Evolutionary conservation across 257 asterid species (phyloP), one percentile per base, ranked within the genome.

Genomic region (Verbena officinalis): DNA sequence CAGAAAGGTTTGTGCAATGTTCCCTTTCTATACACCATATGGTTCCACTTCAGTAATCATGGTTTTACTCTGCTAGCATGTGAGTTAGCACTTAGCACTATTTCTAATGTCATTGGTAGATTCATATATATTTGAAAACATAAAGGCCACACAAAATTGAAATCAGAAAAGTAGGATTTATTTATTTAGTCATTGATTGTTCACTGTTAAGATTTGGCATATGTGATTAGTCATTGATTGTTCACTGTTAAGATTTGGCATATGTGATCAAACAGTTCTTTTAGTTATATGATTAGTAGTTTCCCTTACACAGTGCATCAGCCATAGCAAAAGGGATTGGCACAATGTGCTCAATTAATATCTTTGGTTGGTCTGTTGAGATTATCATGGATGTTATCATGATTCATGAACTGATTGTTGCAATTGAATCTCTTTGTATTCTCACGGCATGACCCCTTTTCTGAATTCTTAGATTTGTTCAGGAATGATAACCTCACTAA

Each of bases 1-100:
- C 8, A 82, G 51, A 71, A 87, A 86, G 97, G 96, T 90, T 17
- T 12, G 85, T 73, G 22, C 48, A 43, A 24, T 65, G 62, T 56
- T 67, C 53, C 70, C 63, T 65, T 55, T 63, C 50, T 44, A 24
- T 36, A 55, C 53, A 30, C 22, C 10, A 12, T 13, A 34, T 56
- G 39, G 24, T 38, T 68, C 65, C 49, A 24, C 62, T 48, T 33
- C 38, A 16, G 50, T 34, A 33, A 57, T 19, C 52, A 43, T 34
- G 16, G 59, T 57, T 49, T 57, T 19, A 16, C 54, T 43, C 1
- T 8, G 34, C 31, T 53, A 31, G 48, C 14, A 40, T 40, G 21
- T 70, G 43, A 42, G 45, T 5, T 64, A n/a, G n/a, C n/a, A n/a
- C n/a, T 27, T 62, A 19, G 15, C 58, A 2, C 5, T 64, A 48